Evolutionary conservation across 208 protist species (phyloP), one percentile per base, ranked within the genome.

Genomic region (Trypanosomatidae sp.): DNA sequence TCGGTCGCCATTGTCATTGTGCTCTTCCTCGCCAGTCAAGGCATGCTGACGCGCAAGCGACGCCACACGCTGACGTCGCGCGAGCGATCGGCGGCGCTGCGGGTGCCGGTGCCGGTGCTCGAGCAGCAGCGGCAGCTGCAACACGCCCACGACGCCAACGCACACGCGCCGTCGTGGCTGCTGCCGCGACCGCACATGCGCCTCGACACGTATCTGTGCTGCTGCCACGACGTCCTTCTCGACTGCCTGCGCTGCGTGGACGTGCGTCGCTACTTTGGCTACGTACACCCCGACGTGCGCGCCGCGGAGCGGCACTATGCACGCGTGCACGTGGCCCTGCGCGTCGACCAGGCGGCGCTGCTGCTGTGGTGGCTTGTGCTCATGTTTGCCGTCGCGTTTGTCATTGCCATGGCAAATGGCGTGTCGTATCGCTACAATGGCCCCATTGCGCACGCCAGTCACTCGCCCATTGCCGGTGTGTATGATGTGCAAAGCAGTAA

Each of bases 331-430:
- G 46, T 89, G n/a, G 65, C 77, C 4, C 49, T 93, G 8, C 59
- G 66, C 5, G 76, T 68, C 5, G 84, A 93, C 55, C 75, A 93
- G 43, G 79, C 76, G 57, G 61, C 61, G 1, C 54, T 93, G 23
- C 43, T 89, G 18, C 50, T 73, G 32, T 93, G 84, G 84, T 93
- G 84, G 80, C 10, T 93, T 3, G 53, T 83, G 33, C 62, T 88
- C 27, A 82, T 80, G 52, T 58, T 88, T 46, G 71, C 70, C 0
- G 48, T 79, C 11, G 78, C 84, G 0, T 85, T 86, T 56, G 62
- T 72, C 0, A 71, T 88, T 49, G 75, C 61, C 22, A 15, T 82
- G 20, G 71, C 74, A 4, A 88, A 84, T 48, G 41, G 32, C 16
- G 47, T 82, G 45, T 47, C 48, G 32, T 87, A 92, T 56, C n/a